Conservation (phyloP, 768 basidiomycete genomes). For the Tephrocybe sp. region DNA sequence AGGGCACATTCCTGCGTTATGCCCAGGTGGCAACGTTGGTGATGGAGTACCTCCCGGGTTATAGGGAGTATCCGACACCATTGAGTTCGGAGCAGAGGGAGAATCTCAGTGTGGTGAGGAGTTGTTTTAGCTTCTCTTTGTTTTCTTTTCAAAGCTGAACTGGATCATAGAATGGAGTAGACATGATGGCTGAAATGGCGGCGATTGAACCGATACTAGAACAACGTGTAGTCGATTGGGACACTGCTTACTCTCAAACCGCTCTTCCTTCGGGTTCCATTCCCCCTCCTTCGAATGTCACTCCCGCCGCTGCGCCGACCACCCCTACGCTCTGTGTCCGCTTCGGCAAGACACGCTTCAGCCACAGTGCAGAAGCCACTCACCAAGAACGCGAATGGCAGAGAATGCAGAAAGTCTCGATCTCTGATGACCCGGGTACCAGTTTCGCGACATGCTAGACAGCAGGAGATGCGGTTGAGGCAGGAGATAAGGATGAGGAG, state of each 20-base stretch:
- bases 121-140: slow-evolving; percentile 20
- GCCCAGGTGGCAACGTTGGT: slow-evolving; percentile 78
- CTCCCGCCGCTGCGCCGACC: background rate
- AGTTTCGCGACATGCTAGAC: slow-evolving; percentile 23
- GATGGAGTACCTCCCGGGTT: slow-evolving; percentile 74
- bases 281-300: background rate
- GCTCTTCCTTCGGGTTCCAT: background rate
- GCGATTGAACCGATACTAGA: slow-evolving; percentile 66
- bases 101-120: slow-evolving; percentile 71
- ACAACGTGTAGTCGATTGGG: slow-evolving; percentile 64
- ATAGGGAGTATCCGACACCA: slow-evolving; percentile 60
- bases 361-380: too few relatives aligned
- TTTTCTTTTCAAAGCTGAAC: slow-evolving; percentile 7
- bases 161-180: slow-evolving; percentile 36
- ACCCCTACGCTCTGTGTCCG: too few relatives aligned
- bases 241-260: slow-evolving; percentile 38
- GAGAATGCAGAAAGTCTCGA: slow-evolving; percentile 36
- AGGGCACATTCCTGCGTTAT: slow-evolving; percentile 70
- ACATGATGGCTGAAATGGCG: slow-evolving; percentile 66
- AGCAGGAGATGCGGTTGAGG: slow-evolving; percentile 23
- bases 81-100: slow-evolving; percentile 59
- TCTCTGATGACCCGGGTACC: slow-evolving; percentile 20
- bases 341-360: background rate
- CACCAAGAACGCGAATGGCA: too few relatives aligned
- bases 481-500: slow-evolving; percentile 45